Evolutionary conservation across 2,329 filamentous ascomycete species (phyloP).

Genomic region (Colletotrichum melonis): DNA sequence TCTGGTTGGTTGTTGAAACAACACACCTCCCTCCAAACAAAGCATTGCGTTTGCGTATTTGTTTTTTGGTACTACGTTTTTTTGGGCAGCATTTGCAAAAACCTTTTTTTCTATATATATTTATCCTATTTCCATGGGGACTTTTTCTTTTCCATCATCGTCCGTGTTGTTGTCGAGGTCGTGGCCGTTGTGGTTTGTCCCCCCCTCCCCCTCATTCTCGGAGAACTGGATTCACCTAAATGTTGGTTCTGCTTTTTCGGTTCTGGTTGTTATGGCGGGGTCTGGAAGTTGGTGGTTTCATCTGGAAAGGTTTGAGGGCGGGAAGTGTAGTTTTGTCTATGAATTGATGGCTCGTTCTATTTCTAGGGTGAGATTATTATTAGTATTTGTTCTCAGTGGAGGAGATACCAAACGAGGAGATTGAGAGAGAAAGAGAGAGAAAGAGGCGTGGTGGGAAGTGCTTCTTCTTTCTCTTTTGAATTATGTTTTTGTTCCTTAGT

Average conservation of each 20-base stretch:
- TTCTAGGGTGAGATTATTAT: not conserved
- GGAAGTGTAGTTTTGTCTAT: not conserved
- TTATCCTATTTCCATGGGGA: not conserved
- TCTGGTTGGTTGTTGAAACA: not conserved
- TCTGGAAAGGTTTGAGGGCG: too few species aligned
- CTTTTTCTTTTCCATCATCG: not conserved
- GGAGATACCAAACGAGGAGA: constrained; percentile 32
- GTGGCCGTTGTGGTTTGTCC: too few species aligned
- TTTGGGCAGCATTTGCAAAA: too few species aligned
- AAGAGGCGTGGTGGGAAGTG: too few species aligned
- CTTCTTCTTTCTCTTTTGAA: too few species aligned
- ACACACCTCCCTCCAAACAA: not conserved
- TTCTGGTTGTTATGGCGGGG: not conserved
- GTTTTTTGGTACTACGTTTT: not conserved
- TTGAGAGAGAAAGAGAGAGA: not conserved
- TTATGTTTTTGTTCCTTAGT: too few species aligned
- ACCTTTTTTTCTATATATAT: too few species aligned
- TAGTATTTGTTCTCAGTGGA: not conserved
- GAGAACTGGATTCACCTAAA: not conserved
- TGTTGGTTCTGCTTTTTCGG: not conserved
- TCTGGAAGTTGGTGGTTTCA: not conserved
- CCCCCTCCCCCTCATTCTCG: not conserved
- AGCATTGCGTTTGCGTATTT: not conserved
- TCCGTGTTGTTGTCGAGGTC: not conserved
- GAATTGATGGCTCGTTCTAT: not conserved